phyloP scores from a whole-genome alignment of 192 early-diverging fungal species.

The Paraglomus occultum region DNA sequence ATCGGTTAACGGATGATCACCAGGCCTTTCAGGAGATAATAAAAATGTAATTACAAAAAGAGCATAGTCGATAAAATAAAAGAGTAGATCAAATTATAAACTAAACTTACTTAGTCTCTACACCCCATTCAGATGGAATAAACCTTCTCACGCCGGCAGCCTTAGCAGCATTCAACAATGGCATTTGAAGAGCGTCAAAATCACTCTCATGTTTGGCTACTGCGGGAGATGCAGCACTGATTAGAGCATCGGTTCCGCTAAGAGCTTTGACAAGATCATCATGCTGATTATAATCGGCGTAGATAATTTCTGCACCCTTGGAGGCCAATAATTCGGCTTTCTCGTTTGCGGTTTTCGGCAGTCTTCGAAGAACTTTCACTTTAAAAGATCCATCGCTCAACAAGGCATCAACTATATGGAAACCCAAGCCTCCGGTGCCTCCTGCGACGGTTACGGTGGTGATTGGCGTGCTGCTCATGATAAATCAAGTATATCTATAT shows the following conservation, averaged over 20 bases:
- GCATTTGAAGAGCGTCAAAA: neutral
- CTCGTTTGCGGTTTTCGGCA: conserved; percentile 4
- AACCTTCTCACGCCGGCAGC: conserved; percentile 20
- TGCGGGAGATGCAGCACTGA: neutral
- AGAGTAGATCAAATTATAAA: no score
- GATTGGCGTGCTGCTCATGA: neutral
- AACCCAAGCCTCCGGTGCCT: conserved; percentile 7
- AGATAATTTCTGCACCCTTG: conserved; percentile 14
- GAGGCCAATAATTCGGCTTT: conserved; percentile 7
- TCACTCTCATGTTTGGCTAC: no score
- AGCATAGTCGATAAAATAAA: no score
- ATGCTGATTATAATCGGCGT: conserved; percentile 26
- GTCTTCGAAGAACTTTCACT: conserved; percentile 11
- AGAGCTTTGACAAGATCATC: conserved; percentile 25
- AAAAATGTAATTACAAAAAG: neutral
- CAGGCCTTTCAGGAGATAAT: neutral
- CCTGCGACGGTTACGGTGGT: conserved; percentile 9
- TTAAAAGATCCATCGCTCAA: conserved; percentile 26
- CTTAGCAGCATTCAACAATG: conserved; percentile 21
- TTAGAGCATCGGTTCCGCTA: conserved; percentile 12
- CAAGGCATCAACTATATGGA: conserved; percentile 12
- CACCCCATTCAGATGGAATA: conserved; percentile 21
- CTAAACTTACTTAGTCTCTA: neutral
- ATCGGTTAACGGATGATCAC: neutral
- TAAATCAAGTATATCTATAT: no score